Evolutionary conservation across 139 green algal species (phyloP).

Genomic region (Trebouxia sp.): DNA sequence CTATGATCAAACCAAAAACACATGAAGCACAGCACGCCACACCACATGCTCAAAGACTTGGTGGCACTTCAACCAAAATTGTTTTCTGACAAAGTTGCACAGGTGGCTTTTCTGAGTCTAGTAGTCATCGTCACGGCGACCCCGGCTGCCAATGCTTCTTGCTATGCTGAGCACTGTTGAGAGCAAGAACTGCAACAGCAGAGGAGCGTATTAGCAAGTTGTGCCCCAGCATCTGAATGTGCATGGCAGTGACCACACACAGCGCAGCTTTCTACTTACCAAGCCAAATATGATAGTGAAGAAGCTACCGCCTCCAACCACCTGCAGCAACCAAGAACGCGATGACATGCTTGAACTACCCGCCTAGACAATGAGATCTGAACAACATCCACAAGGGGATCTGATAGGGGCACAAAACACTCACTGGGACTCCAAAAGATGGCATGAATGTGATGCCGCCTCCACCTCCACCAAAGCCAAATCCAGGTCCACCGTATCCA

Average conservation of each 20-base stretch:
- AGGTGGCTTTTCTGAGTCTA: background rate
- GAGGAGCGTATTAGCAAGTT: no score
- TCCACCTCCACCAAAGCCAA: background rate
- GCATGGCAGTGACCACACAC: no score
- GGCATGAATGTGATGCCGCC: slow-evolving; percentile 2
- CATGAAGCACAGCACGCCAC: no score
- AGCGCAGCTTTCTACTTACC: no score
- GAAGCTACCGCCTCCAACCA: slow-evolving; percentile 3
- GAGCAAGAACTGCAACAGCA: slow-evolving; percentile 5
- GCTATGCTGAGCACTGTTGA: slow-evolving; percentile 5
- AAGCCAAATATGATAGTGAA: slow-evolving; percentile 3
- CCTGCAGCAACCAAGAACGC: background rate
- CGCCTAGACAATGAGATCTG: no score
- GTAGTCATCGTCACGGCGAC: background rate
- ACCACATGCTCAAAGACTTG: no score
- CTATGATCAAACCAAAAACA: no score
- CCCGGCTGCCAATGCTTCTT: background rate
- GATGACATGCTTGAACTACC: no score
- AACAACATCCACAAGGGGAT: no score
- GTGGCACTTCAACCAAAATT: no score
- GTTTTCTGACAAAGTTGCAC: background rate
- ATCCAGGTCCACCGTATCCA: slow-evolving; percentile 4
- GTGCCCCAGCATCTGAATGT: no score
- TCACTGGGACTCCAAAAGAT: slow-evolving; percentile 16
- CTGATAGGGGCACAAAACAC: background rate